A percentile compares a stretch with the other conserved stretches of the same genome.
These are phyloP conservation scores for Ascochyta rabiei DNA, from an alignment of 2,329 filamentous ascomycete genomes.

Conservation along the genomic window DNA sequence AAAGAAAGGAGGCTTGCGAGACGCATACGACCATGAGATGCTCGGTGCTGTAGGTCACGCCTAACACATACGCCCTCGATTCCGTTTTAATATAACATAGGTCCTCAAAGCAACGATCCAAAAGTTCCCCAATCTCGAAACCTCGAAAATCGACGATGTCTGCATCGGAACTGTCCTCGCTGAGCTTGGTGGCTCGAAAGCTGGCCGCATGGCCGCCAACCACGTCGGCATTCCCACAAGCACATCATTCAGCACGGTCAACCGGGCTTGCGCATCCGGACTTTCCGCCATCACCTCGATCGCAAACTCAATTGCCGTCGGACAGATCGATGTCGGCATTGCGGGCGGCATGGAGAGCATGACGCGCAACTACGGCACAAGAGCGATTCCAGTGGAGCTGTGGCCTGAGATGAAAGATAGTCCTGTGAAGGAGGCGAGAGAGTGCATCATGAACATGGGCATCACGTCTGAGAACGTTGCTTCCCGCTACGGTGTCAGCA, in stretches of 20 bases:
- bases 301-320: conserved; percentile 75
- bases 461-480: conserved; percentile 90
- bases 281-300: conserved; percentile 78
- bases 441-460: conserved; percentile 96
- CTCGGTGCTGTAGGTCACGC: conserved; percentile 63
- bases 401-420: conserved; percentile 76
- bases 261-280: conserved; percentile 82
- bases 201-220: conserved; percentile 87
- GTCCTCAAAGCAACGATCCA: conserved; percentile 71
- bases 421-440: conserved; percentile 70
- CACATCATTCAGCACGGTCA: conserved; percentile 83
- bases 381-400: conserved; percentile 81
- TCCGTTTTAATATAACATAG: conserved; percentile 28
- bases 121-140: conserved; percentile 74
- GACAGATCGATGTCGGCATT: conserved; percentile 74
- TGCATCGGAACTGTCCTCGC: conserved; percentile 88
- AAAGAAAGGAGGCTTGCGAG: conserved; percentile 82
- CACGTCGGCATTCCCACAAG: conserved; percentile 77
- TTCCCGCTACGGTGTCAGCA: conserved; percentile 71
- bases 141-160: conserved; percentile 75
- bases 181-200: conserved; percentile 88
- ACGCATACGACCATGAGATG: conserved; percentile 89
- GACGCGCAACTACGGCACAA: conserved; percentile 85
- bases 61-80: not conserved
- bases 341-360: conserved; percentile 96